Conservation (phyloP, 768 basidiomycete species). For the Termitomyces titanicus region DNA sequence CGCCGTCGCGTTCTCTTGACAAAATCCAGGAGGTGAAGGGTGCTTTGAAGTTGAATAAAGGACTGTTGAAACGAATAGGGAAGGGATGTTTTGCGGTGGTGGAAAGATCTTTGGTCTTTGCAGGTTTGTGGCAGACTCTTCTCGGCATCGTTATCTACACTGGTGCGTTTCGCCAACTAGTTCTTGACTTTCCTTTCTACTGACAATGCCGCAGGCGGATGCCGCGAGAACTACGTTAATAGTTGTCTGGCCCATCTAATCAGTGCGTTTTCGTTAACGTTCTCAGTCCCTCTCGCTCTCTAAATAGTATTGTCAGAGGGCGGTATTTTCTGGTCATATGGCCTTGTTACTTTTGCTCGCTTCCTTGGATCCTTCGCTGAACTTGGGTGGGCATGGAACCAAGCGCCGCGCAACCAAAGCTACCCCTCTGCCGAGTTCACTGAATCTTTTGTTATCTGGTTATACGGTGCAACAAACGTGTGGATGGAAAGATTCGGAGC, state of each 20-base stretch:
- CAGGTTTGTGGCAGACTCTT: slow-evolving; percentile 62
- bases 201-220: slow-evolving; percentile 50
- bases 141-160: slow-evolving; percentile 80
- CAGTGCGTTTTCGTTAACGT: slow-evolving; percentile 48
- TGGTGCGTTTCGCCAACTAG: slow-evolving; percentile 30
- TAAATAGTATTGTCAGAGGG: slow-evolving; percentile 53
- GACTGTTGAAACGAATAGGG: slow-evolving; percentile 39
- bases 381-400: slow-evolving; percentile 95
- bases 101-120: slow-evolving; percentile 66
- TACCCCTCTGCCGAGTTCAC: slow-evolving; percentile 69
- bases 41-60: slow-evolving; percentile 12
- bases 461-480: slow-evolving; percentile 87
- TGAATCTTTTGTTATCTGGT: slow-evolving; percentile 78
- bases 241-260: slow-evolving; percentile 89
- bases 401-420: slow-evolving; percentile 44
- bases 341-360: slow-evolving; percentile 86
- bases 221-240: slow-evolving; percentile 74
- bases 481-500: slow-evolving; percentile 98
- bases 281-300: slow-evolving; percentile 1
- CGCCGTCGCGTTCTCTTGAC: slow-evolving; percentile 51
- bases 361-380: slow-evolving; percentile 87
- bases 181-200: background rate
- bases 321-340: slow-evolving; percentile 90
- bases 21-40: slow-evolving; percentile 44
- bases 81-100: slow-evolving; percentile 45